These are phyloP conservation scores for Erythrobasidium hasegawianum DNA, from an alignment of 1,284 basidiomycete genomes.

Conservation along the genomic window DNA sequence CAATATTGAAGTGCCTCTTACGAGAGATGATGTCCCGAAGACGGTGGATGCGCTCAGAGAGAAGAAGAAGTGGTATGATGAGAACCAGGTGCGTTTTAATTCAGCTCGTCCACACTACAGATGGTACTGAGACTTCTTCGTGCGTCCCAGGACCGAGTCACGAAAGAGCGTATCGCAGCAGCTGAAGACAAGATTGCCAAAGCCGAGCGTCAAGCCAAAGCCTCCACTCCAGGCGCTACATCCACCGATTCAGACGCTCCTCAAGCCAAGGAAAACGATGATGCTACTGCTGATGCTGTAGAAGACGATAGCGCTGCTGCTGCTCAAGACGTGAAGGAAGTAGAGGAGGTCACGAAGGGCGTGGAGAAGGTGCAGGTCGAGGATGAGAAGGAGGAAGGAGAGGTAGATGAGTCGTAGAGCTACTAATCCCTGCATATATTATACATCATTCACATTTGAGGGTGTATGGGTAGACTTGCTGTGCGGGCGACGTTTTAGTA, in stretches of 20 bases:
- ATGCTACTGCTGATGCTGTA: conserved; percentile 11
- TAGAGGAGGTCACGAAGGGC: conserved; percentile 8
- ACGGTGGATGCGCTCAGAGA: conserved; percentile 85
- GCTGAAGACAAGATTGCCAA: conserved; percentile 52
- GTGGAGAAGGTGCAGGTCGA: conserved; percentile 13
- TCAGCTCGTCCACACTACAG: no score
- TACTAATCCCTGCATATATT: no score
- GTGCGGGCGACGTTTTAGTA: no score
- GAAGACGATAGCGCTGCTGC: conserved; percentile 21
- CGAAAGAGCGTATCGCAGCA: conserved; percentile 60
- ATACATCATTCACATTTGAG: no score
- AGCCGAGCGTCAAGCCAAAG: conserved; percentile 33
- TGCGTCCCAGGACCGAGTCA: conserved; percentile 51
- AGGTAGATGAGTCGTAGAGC: conserved; percentile 1
- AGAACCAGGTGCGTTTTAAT: conserved; percentile 57
- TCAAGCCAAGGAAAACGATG: conserved; percentile 24
- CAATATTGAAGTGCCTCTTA: conserved; percentile 84
- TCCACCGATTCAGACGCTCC: conserved; percentile 24
- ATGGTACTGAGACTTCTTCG: no score
- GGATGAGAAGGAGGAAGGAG: conserved; percentile 11
- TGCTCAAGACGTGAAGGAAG: neutral
- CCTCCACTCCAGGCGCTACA: neutral
- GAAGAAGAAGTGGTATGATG: conserved; percentile 91
- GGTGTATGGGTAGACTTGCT: no score
- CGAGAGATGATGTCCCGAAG: conserved; percentile 70